Evolutionary conservation across 2,329 filamentous ascomycete species (phyloP), one percentile per base, ranked within the genome.

Genomic region (Alternaria sp.): DNA sequence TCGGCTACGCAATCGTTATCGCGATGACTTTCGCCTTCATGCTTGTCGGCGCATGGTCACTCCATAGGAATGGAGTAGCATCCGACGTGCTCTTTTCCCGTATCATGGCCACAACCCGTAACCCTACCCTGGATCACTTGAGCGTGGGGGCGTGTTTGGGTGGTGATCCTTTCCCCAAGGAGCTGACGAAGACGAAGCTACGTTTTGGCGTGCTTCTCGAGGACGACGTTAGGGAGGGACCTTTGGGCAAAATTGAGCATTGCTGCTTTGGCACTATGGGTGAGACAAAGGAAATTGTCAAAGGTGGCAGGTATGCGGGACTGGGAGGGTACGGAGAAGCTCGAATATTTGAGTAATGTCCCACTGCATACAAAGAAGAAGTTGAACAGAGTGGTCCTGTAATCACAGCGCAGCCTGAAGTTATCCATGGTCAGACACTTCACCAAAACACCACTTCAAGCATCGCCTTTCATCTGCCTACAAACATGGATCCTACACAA

Each of bases 61-160:
- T 78, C 5, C 62, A 65, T 23, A 65, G 72, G 44, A 78, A 78
- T 36, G 76, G 75, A 5, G 75, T 78, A 0, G 70, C 73, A 0
- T 73, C 69, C 4, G 75, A 78, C 42, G 76, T 74, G 1, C 57
- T 73, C 29, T 78, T 78, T 60, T 70, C 65, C 0, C 72, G 76
- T 29, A 77, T 78, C 51, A 67, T 78, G 63, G 75, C 73, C 9
- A 78, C 76, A 1, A 77, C 76, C 31, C 39, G 76, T 10, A 78
- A 78, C 46, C 73, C 76, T 3, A 78, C 75, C n/a, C 64, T 78
- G 0, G 76, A 78, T 54, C 64, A 71, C 14, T 50, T 78, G 26
- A 73, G 69, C 77, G 70, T 81, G 41, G 72, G 77, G 5, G 71
- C 77, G 3, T 79, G 78, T 63, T 63, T 80, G 1, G 78, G 77